phyloP scores from a whole-genome alignment of 495 filamentous ascomycete species.

The Annulohypoxylon nitens region DNA sequence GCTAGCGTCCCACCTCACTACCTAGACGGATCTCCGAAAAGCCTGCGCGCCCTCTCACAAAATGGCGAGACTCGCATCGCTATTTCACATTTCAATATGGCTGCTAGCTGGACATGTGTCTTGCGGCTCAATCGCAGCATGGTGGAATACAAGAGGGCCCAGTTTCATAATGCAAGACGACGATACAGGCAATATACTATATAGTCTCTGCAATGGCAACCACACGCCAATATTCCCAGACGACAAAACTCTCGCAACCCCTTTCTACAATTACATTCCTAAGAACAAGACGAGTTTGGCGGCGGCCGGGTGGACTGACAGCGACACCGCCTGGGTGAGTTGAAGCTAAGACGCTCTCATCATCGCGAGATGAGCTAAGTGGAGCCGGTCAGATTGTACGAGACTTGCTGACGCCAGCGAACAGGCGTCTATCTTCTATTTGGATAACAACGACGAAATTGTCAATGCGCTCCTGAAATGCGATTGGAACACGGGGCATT shows the following conservation, averaged over 20 bases:
- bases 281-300: slow-evolving; percentile 49
- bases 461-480: slow-evolving; percentile 50
- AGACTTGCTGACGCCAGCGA: slow-evolving; percentile 43
- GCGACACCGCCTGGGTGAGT: slow-evolving; percentile 42
- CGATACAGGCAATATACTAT: slow-evolving; percentile 46
- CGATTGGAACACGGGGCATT: slow-evolving; percentile 44
- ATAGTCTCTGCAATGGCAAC: slow-evolving; percentile 50
- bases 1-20: slow-evolving; percentile 21
- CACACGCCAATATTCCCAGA: slow-evolving; percentile 48
- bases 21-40: slow-evolving; percentile 8
- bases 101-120: slow-evolving; percentile 44
- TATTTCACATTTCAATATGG: slow-evolving; percentile 42
- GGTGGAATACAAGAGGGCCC: slow-evolving; percentile 45
- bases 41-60: slow-evolving; percentile 16
- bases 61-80: slow-evolving; percentile 34
- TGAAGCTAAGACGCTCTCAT: slow-evolving; percentile 24
- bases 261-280: slow-evolving; percentile 35
- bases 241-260: slow-evolving; percentile 35
- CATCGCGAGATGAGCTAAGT: slow-evolving; percentile 24
- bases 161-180: slow-evolving; percentile 49
- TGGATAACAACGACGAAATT: slow-evolving; percentile 49
- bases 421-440: slow-evolving; percentile 51
- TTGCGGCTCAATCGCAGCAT: slow-evolving; percentile 49
- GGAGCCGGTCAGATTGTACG: slow-evolving; percentile 26
- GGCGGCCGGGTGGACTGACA: slow-evolving; percentile 47